Evolutionary conservation across 1,284 basidiomycete genomes (phyloP), one percentile per base, ranked within the genome.

Genomic region (Moniliella sp.): DNA sequence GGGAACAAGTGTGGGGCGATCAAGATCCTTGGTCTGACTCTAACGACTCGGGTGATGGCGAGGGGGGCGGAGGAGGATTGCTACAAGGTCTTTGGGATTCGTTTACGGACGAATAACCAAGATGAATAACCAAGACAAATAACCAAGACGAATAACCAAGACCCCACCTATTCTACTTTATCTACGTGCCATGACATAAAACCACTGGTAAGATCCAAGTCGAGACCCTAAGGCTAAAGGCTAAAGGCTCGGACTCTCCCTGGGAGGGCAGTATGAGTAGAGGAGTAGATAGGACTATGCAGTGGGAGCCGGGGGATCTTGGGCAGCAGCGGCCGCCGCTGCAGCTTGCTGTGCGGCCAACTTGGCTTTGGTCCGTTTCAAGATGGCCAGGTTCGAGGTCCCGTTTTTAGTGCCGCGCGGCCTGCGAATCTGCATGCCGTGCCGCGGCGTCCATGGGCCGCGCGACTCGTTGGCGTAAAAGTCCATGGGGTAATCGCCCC

Each of bases 401-500:
- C 21, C 21, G n/a, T 7, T 23, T n/a, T 23, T 23, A 7, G 21
- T n/a, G 8, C 8, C 21, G n/a, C 21, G 21, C n/a, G 21, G 30
- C 28, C 5, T 10, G 3, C 15, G 15, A 13, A 9, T 14, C 12
- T 48, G 57, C 32, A 61, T 47, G 4, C 58, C 60, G 31, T 53
- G 60, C 11, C 61, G 39, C 7, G 63, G 63, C 15, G 63, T 65
- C 63, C 63, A 65, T 9, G 53, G 43, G 39, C 59, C 61, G 71
- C 69, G 17, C 71, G 73, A 36, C 67, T 54, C 7, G 74, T 76
- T 80, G 27, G 71, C 70, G 51, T 94, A 97, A 60, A 94, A 97
- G 63, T 97, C 81, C 88, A 97, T 97, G 1, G 82, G 78, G 62
- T 97, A 97, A 34, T 57, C 18, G 61, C 62, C 18, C 65, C 67